Evolutionary conservation across 192 early-diverging fungal species (phyloP), one percentile per base, ranked within the genome.

Genomic region (Coemansia sp.): DNA sequence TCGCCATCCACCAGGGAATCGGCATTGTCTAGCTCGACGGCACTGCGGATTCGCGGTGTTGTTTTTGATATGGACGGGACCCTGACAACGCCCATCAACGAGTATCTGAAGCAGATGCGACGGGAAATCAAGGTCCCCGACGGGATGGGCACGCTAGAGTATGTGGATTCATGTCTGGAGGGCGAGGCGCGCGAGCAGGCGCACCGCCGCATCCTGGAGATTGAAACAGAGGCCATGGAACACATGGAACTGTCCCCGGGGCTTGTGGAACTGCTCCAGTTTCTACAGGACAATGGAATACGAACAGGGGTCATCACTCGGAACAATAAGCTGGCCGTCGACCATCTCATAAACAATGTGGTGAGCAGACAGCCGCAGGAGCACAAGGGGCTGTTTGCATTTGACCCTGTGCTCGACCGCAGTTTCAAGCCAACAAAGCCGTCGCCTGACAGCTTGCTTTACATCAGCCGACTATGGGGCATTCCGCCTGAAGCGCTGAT

Each of bases 31-130:
- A 38, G 58, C 50, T 53, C 66, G 9, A 17, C 42, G n/a, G 62
- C 66, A 11, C 45, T 60, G 50, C 67, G 73, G 3, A 76, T 76
- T 36, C 66, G 73, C 29, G 73, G 73, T 9, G 66, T 76, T 2
- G 66, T 69, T 10, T 76, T 76, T 25, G 73, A 78, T 39, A 79
- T 79, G 76, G 76, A 79, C 35, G 76, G 76, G 29, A 79, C 76
- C 7, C 49, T 79, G 39, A 63, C 71, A 12, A 69, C 59, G 19
- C 66, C 76, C 8, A 79, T 79, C 29, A 69, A 54, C 40, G 66
- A 62, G 49, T 50, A 69, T 45, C 56, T 79, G 54, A 7, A 28
- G 11, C 42, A 62, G 27, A 73, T 79, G 70, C 65, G 61, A 22
- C 31, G 15, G 19, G 65, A 55, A 9, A 31, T 79, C 10, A 50